Base-by-base conservation (phyloP, 352 stramenopile genomes). In the Phytophthora pini region DNA sequence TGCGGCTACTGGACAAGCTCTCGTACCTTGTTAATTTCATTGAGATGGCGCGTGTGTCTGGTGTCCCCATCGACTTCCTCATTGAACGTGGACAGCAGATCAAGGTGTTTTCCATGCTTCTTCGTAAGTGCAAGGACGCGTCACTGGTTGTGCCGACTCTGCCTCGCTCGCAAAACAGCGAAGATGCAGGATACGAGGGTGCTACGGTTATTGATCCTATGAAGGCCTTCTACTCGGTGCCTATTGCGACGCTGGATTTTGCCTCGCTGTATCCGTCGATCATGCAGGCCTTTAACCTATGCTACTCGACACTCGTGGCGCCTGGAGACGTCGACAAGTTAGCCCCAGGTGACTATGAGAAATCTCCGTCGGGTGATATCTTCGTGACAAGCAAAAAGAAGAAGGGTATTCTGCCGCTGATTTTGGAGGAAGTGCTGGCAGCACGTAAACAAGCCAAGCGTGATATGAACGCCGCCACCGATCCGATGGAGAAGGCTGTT, bases 221-320 rank as follows among this genome's bases (percentile, higher is more conserved):
- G 74, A 99, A 99, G 69, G 97, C 89, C 3, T 99, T 98, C 73
- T 99, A 99, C 80, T 87, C 98, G 47, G 95, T 99, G 45, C 98
- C 98, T 10, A 99, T 99, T 73, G 97, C 97, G 15, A 99, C 98
- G 43, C 74, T 99, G 50, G 98, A 99, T 94, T 99, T 99, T 80
- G 98, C 98, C 10, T 99, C 97, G n/a, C 84, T 99, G 64, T 99
- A 99, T 72, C 98, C 98, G 45, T 99, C 97, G 48, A 99, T 99
- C 76, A 99, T 99, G 98, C 97, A 99, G 71, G 98, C 97, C 7
- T 98, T 99, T 79, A 99, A 99, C 73, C 70, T 99, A 8, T 99
- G 98, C 79, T 99, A 99, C 82, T 99, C 97, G 31, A 99, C 98
- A n/a, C 86, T 99, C 17, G 84, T 99, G 5, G 87, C 87, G 13